Evolutionary conservation across 345 rosid genomes (phyloP).

Genomic region (Populus deltoides): DNA sequence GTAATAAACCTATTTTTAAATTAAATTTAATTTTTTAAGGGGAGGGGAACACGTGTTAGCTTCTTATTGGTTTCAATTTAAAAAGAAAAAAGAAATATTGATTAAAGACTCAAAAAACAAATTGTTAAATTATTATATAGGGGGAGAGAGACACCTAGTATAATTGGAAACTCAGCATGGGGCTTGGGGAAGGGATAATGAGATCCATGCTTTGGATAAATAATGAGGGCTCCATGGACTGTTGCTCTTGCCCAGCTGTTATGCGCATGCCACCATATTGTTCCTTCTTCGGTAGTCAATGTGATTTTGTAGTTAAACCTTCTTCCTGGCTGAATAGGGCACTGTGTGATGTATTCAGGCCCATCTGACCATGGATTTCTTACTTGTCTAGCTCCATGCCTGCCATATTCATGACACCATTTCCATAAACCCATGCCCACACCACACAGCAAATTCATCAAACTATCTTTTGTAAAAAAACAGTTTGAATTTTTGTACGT

Average conservation of each 20-base stretch:
- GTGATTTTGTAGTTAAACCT: slow-evolving; percentile 20
- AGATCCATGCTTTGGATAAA: slow-evolving; percentile 24
- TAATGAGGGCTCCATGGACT: slow-evolving; percentile 36
- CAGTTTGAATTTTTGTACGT: background rate
- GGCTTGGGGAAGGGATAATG: slow-evolving; percentile 28
- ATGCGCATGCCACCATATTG: slow-evolving; percentile 53
- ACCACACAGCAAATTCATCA: too few relatives aligned
- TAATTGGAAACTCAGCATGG: background rate
- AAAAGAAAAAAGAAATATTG: too few relatives aligned
- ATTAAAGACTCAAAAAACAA: too few relatives aligned
- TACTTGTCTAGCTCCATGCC: slow-evolving; percentile 43
- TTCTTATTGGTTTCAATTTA: too few relatives aligned
- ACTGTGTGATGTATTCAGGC: slow-evolving; percentile 33
- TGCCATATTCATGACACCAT: background rate
- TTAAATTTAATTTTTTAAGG: too few relatives aligned
- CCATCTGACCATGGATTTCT: slow-evolving; percentile 48
- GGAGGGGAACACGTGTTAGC: too few relatives aligned
- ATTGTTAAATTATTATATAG: too few relatives aligned
- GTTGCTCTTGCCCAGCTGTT: slow-evolving; percentile 40
- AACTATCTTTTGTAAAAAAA: too few relatives aligned
- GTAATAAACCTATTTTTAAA: too few relatives aligned
- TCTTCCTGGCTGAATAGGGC: slow-evolving; percentile 36
- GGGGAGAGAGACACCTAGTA: background rate
- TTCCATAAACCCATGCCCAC: too few relatives aligned
- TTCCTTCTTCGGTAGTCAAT: slow-evolving; percentile 30